phyloP scores from a whole-genome alignment of 2,329 filamentous ascomycete genomes.

The Monilinia vaccinii-corymbosi region DNA sequence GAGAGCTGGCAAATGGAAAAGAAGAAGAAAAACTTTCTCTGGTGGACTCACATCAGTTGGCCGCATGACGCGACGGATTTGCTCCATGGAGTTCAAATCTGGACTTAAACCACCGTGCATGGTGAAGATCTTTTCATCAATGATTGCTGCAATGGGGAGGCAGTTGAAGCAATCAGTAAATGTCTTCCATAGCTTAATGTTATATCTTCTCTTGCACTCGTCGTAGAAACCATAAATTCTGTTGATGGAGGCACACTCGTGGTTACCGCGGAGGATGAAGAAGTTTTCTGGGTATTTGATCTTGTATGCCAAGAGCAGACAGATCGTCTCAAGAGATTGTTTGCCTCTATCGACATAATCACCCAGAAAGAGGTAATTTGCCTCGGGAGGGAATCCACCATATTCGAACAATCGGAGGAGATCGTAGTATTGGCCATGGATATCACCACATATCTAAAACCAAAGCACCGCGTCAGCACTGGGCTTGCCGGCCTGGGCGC shows the following conservation, averaged over 20 bases:
- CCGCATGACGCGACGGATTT: slow-evolving; percentile 97
- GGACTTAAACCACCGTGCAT: slow-evolving; percentile 98
- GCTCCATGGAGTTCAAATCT: slow-evolving; percentile 98
- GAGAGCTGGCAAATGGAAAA: slow-evolving; percentile 20
- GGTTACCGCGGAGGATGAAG: slow-evolving; percentile 96
- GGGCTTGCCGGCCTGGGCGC: background rate
- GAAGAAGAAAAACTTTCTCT: slow-evolving; percentile 15
- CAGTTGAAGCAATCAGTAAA: slow-evolving; percentile 99
- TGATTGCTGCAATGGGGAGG: slow-evolving; percentile 94
- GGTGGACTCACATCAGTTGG: slow-evolving; percentile 80
- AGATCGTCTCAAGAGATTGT: slow-evolving; percentile 98
- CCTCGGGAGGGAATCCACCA: slow-evolving; percentile 94
- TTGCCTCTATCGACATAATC: slow-evolving; percentile 99
- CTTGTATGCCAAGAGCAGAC: slow-evolving; percentile 94
- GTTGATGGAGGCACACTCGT: slow-evolving; percentile 98
- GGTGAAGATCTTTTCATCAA: slow-evolving; percentile 99
- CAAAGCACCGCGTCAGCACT: slow-evolving; percentile 14
- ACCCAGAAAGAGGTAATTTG: slow-evolving; percentile 98
- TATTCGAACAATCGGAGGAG: slow-evolving; percentile 96
- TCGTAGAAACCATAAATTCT: slow-evolving; percentile 99
- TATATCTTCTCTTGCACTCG: slow-evolving; percentile 97
- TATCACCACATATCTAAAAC: slow-evolving; percentile 90
- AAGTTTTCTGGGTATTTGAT: slow-evolving; percentile 99
- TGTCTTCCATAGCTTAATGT: slow-evolving; percentile 99
- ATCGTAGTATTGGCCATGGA: slow-evolving; percentile 99